A percentile compares a stretch with the other conserved stretches of the same genome.
Evolutionary conservation across 169 alveolate species (phyloP).

Genomic region (Besnoitia besnoiti): DNA sequence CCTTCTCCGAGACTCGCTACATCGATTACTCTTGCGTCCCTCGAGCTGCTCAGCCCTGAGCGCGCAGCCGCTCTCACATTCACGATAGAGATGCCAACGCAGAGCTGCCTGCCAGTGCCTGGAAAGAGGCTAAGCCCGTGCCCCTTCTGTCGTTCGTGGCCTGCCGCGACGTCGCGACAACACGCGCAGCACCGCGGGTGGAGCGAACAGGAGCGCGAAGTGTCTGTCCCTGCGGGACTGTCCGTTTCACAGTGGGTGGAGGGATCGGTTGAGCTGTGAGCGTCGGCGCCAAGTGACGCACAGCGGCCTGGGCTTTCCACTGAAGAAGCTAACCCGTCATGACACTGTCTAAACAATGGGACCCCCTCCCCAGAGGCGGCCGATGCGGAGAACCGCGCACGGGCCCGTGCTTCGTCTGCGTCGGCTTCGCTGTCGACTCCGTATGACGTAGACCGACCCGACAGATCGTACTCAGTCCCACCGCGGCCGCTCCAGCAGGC

Average conservation of each 20-base stretch:
- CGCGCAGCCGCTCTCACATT: neutral
- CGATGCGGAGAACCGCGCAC: no score
- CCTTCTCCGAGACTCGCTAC: neutral
- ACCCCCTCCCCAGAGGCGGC: no score
- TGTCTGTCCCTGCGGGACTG: no score
- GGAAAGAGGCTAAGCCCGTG: neutral
- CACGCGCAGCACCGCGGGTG: neutral
- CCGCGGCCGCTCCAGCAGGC: neutral
- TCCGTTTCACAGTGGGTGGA: no score
- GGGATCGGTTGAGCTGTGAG: no score
- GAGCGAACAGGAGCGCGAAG: neutral
- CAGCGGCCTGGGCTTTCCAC: no score
- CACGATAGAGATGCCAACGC: neutral
- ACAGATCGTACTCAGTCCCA: neutral
- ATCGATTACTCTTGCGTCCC: neutral
- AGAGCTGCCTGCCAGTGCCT: neutral
- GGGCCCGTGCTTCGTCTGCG: no score
- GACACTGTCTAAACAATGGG: no score
- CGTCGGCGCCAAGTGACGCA: no score
- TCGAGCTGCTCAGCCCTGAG: neutral
- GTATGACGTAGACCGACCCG: neutral
- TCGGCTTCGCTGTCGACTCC: neutral
- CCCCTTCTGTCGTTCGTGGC: neutral
- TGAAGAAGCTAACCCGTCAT: no score
- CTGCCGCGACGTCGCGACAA: neutral